These are phyloP conservation scores for Tarenaya hassleriana DNA, from an alignment of 345 rosid species.

Conservation along the genomic window DNA sequence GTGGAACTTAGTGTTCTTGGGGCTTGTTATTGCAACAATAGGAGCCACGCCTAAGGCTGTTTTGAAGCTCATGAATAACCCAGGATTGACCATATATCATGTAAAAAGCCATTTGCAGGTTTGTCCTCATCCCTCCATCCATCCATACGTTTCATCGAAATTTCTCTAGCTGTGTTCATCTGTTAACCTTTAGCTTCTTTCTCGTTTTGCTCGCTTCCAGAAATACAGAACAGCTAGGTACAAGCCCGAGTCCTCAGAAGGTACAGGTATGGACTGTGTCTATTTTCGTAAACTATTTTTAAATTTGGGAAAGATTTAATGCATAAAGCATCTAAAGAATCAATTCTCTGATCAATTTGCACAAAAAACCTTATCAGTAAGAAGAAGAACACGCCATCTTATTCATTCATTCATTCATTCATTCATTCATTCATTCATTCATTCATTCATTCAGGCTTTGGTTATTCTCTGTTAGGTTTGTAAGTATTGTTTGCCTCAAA, in stretches of 20 bases:
- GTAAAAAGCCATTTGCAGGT: conserved; percentile 99
- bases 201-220: conserved; percentile 35
- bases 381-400: not conserved
- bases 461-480: conserved; percentile 5
- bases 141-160: not conserved
- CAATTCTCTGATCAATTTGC: not conserved
- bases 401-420: no score
- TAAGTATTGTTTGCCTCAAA: not conserved
- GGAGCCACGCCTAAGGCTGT: conserved; percentile 97
- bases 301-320: not conserved
- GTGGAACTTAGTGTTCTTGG: conserved; percentile 9
- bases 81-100: conserved; percentile 82
- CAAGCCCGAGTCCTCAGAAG: conserved; percentile 68
- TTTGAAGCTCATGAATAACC: conserved; percentile 69
- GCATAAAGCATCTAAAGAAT: not conserved
- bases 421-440: no score
- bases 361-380: not conserved
- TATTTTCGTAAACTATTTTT: not conserved
- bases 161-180: not conserved
- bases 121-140: conserved; percentile 3
- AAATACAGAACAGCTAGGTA: conserved; percentile 91
- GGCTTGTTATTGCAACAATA: conserved; percentile 27
- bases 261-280: conserved; percentile 25
- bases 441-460: no score
- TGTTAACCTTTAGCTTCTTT: conserved; percentile 4